These are phyloP conservation scores for Leucosporidium yakuticum DNA, from an alignment of 768 basidiomycete species.

Conservation along the genomic window DNA sequence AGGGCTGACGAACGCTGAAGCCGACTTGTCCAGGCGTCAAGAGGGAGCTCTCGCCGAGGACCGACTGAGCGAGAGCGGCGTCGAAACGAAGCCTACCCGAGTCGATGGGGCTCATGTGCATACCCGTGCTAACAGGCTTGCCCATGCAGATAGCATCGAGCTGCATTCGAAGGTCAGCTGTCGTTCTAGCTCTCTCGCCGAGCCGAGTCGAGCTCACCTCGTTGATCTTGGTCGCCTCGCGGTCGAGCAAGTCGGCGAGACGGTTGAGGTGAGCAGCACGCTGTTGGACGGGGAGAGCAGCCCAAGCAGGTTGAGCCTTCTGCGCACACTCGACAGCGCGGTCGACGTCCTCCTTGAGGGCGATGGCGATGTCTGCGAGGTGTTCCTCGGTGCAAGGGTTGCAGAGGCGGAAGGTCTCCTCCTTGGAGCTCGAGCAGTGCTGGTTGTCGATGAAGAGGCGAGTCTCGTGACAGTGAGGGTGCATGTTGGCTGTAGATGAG, in stretches of 20 bases:
- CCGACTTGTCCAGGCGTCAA: conserved; percentile 21
- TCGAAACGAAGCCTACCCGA: background rate
- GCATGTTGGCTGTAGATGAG: background rate
- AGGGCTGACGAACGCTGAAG: conserved; percentile 28
- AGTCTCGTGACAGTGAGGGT: conserved; percentile 3
- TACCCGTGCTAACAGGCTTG: background rate
- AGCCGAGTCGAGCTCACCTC: conserved; percentile 8
- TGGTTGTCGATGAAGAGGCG: conserved; percentile 25
- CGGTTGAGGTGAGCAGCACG: conserved; percentile 23
- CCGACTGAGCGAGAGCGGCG: conserved; percentile 10
- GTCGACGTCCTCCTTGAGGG: conserved; percentile 19
- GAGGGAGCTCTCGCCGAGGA: conserved; percentile 17
- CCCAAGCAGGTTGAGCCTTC: conserved; percentile 21
- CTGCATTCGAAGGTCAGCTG: background rate
- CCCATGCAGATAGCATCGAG: conserved; percentile 26
- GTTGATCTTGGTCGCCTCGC: conserved; percentile 10
- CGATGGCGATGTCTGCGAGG: conserved; percentile 15
- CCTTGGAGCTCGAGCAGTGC: background rate
- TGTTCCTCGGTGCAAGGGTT: conserved; percentile 24
- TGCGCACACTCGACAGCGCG: conserved; percentile 23
- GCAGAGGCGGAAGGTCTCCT: conserved; percentile 13
- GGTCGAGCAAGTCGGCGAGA: conserved; percentile 33
- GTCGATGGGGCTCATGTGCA: background rate
- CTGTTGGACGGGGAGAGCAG: background rate
- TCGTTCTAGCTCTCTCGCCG: background rate